Percentiles rank a stretch among this genome's conserved stretches.
Evolutionary conservation across 1,139 yeast genomes (phyloP).

Genomic region (Suhomyces chickasaworum): DNA sequence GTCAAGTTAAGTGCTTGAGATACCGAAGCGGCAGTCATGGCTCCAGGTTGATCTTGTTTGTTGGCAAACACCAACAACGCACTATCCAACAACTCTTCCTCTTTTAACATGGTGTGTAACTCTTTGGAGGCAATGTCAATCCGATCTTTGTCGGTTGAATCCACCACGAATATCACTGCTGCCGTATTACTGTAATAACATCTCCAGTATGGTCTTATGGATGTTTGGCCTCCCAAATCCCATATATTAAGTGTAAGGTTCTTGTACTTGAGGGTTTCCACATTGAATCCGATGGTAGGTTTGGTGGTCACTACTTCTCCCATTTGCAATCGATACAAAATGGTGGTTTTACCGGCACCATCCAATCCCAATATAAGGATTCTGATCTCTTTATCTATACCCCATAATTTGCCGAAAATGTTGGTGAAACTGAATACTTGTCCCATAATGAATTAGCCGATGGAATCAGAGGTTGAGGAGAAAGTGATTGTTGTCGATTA

Average conservation of each 20-base stretch:
- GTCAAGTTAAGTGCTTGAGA: constrained; percentile 83
- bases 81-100: constrained; percentile 87
- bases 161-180: constrained; percentile 94
- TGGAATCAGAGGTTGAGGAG: not conserved
- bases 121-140: constrained; percentile 86
- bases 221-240: constrained; percentile 97
- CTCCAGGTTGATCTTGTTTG: constrained; percentile 96
- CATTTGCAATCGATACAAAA: constrained; percentile 83
- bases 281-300: constrained; percentile 95
- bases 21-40: constrained; percentile 92
- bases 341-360: constrained; percentile 98
- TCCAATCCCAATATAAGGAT: constrained; percentile 90
- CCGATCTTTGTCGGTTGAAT: constrained; percentile 94
- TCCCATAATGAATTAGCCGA: constrained; percentile 54
- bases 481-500: not conserved
- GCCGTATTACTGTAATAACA: constrained; percentile 96
- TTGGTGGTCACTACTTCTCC: constrained; percentile 95
- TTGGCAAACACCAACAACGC: constrained; percentile 95
- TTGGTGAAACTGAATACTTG: constrained; percentile 74
- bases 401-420: constrained; percentile 86
- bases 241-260: constrained; percentile 84
- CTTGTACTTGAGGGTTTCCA: constrained; percentile 87
- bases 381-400: constrained; percentile 85
- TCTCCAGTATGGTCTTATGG: constrained; percentile 97
- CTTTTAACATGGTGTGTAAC: constrained; percentile 85